Base-by-base conservation (phyloP, 2,329 filamentous ascomycete species). In the Claviceps sp. region DNA sequence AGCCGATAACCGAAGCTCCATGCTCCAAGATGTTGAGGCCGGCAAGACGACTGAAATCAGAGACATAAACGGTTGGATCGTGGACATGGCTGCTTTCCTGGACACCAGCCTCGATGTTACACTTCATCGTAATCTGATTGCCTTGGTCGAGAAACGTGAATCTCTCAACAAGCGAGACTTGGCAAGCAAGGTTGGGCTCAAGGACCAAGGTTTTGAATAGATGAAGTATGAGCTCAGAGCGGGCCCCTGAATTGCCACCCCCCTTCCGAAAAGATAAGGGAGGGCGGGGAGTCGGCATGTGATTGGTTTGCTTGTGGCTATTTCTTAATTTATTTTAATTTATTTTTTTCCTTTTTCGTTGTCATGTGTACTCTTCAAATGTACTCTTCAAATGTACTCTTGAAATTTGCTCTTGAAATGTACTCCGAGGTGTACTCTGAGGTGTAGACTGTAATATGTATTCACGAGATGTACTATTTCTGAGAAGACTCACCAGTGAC, bases 1-100 rank as follows among this genome's bases (percentile, higher is more conserved):
- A 5, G 63, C 62, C 16, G 66, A 73, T 37, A 83, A 83, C 60
- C 74, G 67, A 10, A 81, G 78, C 61, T 81, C 77, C 4, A 83
- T 83, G 80, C 69, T 81, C 5, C 80, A 83, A 63, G 79, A 83
- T 59, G 70, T 77, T 13, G 63, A 60, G 37, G 71, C 73, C 6
- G 73, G 74, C 16, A 74, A 73, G 59, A 59, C 62, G 52, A 81
- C 79, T 5, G 79, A 82, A 61, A 71, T 82, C 44, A 62, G 68
- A 48, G 77, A 80, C 56, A 75, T 83, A 58, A 82, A 82, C 59
- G 80, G 80, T 50, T 81, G 76, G 72, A 64, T 81, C 17, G 65
- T 75, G 38, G 73, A 74, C 41, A 74, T 65, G 58, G 73, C 70
- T 5, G 60, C 56, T 17, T 68, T 69, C 34, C 63, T 76, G 4